These are phyloP conservation scores for Aspergillus sp. DNA, from an alignment of 2,329 filamentous ascomycete genomes.

Conservation along the genomic window DNA sequence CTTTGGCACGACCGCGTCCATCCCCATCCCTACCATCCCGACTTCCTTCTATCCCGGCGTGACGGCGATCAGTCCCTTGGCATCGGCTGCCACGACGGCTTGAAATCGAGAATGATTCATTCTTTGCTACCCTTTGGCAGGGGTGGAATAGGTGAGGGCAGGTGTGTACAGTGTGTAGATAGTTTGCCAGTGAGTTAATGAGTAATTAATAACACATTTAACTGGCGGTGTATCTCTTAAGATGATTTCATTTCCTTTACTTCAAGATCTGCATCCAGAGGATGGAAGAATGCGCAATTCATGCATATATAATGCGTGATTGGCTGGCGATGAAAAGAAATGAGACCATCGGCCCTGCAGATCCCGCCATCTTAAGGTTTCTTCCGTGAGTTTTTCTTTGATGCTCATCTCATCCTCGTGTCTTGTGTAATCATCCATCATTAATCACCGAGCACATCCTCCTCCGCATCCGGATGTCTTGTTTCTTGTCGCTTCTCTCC, in stretches of 20 bases:
- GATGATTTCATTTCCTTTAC: too few species aligned
- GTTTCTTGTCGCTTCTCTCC: too few species aligned
- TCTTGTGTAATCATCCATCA: neutral
- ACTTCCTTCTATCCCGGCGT: conserved; percentile 33
- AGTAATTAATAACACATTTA: too few species aligned
- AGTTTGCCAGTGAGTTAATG: too few species aligned
- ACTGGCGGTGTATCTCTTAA: neutral
- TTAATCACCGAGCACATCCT: too few species aligned
- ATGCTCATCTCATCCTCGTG: neutral
- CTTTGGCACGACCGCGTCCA: conserved; percentile 27
- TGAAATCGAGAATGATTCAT: neutral
- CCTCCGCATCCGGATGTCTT: too few species aligned
- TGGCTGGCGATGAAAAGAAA: neutral
- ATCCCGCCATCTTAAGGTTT: conserved; percentile 4
- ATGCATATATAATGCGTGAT: neutral
- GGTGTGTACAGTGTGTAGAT: too few species aligned
- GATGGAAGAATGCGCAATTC: too few species aligned
- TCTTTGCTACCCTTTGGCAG: neutral
- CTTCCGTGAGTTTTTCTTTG: too few species aligned
- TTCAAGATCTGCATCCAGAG: too few species aligned
- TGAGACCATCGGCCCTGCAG: conserved; percentile 3
- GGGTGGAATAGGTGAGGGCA: too few species aligned
- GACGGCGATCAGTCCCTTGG: conserved; percentile 32
- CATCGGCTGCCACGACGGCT: conserved; percentile 1
- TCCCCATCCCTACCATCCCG: conserved; percentile 26